Conservation (phyloP, 257 asterid species). For the Solanum sejunctum region DNA sequence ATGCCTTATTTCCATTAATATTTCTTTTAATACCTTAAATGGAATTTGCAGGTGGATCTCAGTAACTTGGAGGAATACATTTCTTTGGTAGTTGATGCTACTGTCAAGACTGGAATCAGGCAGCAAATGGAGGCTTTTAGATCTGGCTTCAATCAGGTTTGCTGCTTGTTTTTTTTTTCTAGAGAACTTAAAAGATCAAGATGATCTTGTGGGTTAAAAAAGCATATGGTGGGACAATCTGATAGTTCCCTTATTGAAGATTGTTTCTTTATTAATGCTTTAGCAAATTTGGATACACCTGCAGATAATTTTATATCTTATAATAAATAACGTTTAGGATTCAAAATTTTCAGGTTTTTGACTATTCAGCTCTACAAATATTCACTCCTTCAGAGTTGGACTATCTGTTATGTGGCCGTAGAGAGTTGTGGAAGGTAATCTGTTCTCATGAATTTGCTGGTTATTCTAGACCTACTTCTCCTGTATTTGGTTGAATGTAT, state of each 20-base stretch:
- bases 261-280: neutral
- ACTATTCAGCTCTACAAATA: slow-evolving; percentile 69
- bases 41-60: slow-evolving; percentile 42
- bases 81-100: slow-evolving; percentile 55
- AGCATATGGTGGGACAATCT: neutral
- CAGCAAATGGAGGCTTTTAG: slow-evolving; percentile 64
- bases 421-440: slow-evolving; percentile 91
- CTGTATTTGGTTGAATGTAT: neutral
- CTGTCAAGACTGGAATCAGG: slow-evolving; percentile 46
- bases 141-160: slow-evolving; percentile 74
- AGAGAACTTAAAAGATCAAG: neutral
- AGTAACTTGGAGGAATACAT: slow-evolving; percentile 58
- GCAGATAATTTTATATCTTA: neutral
- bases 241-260: neutral
- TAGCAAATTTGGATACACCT: neutral
- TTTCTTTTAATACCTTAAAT: neutral
- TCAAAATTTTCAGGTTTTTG: slow-evolving; percentile 57
- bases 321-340: neutral
- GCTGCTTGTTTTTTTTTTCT: neutral
- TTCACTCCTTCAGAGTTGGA: slow-evolving; percentile 87
- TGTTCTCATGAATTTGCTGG: neutral
- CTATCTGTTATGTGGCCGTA: slow-evolving; percentile 83
- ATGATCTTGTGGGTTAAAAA: neutral
- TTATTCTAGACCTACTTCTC: neutral
- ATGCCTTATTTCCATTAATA: neutral